Evolutionary conservation across 495 filamentous ascomycete species (phyloP).

Genomic region (Venustampulla echinocandica): DNA sequence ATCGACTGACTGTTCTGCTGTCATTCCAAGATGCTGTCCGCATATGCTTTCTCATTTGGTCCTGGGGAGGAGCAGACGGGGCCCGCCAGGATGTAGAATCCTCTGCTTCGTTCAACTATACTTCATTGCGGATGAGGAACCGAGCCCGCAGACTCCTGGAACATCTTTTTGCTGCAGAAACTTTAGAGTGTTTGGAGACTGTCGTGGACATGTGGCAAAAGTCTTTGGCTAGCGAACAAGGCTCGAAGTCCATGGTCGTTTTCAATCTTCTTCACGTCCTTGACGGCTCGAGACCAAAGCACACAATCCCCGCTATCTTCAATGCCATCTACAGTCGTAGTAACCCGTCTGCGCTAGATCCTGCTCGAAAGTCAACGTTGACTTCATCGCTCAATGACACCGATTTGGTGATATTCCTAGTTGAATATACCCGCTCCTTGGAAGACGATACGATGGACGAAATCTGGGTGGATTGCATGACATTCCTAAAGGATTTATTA

Average conservation of each 20-base stretch:
- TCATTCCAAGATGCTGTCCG: slow-evolving; percentile 93
- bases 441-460: slow-evolving; percentile 99
- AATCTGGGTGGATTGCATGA: slow-evolving; percentile 92
- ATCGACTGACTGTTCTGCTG: slow-evolving; percentile 84
- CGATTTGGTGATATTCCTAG: slow-evolving; percentile 78
- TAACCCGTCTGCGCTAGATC: slow-evolving; percentile 72
- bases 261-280: slow-evolving; percentile 84
- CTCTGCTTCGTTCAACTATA: slow-evolving; percentile 79
- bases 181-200: slow-evolving; percentile 91
- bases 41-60: slow-evolving; percentile 90
- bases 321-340: slow-evolving; percentile 93
- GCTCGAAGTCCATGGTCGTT: slow-evolving; percentile 40
- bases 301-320: slow-evolving; percentile 93
- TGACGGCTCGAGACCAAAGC: slow-evolving; percentile 83
- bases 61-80: slow-evolving; percentile 64
- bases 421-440: slow-evolving; percentile 77
- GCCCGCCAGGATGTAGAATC: slow-evolving; percentile 55
- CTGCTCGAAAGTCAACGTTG: slow-evolving; percentile 71
- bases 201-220: slow-evolving; percentile 71
- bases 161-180: slow-evolving; percentile 86
- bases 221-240: slow-evolving; percentile 22
- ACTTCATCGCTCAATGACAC: slow-evolving; percentile 74
- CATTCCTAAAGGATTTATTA: slow-evolving; percentile 81
- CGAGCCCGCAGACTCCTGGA: slow-evolving; percentile 80
- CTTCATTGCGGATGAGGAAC: slow-evolving; percentile 80